Base-by-base conservation (phyloP, 2,329 filamentous ascomycete genomes). In the Colletotrichum sp. region DNA sequence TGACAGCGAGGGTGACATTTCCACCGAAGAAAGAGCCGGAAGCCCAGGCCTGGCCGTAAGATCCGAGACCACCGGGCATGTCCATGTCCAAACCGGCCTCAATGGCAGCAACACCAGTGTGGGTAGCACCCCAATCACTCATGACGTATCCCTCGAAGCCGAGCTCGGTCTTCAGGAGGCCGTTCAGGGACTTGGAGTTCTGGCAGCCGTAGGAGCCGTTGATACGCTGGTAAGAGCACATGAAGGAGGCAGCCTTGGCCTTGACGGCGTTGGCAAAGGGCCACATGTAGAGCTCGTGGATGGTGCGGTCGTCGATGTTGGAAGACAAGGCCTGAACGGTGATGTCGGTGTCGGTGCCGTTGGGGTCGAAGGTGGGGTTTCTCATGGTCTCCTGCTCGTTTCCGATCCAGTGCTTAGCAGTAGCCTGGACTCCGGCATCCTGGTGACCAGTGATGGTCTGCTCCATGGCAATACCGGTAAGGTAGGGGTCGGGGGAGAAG, bases 401-500 rank as follows among this genome's bases (percentile, higher is more conserved):
- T 15, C 78, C 81, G 67, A 85, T 84, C 77, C 80, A 85, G 80
- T 85, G 84, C 82, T 86, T 86, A 9, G 84, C 80, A 3, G 80
- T 84, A 10, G 85, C 82, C 74, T 85, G 83, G 5, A 86, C 84
- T 70, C 84, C 84, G 5, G 82, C 82, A 28, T 82, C 82, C 61
- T 85, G 84, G 56, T 82, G 78, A 2, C 83, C 84, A 22, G 64
- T 76, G 77, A 86, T 82, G 34, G 82, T 84, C 70, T 80, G 18
- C 65, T 83, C 81, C 81, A 85, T 85, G 22, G 82, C 83, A 1
- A 91, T 86, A 77, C 93, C 93, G 18, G 92, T 91, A 61, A 94
- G 87, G 68, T 92, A 92, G 3, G 93, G 93, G 77, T 95, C 93
- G 6, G 93, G 91, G 2, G 91, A 89, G 85, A 87, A 88, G 8